Evolutionary conservation across 176 grass and related monocot genomes (phyloP), one percentile per base, ranked within the genome.

Genomic region (Eragrostis nindensis): DNA sequence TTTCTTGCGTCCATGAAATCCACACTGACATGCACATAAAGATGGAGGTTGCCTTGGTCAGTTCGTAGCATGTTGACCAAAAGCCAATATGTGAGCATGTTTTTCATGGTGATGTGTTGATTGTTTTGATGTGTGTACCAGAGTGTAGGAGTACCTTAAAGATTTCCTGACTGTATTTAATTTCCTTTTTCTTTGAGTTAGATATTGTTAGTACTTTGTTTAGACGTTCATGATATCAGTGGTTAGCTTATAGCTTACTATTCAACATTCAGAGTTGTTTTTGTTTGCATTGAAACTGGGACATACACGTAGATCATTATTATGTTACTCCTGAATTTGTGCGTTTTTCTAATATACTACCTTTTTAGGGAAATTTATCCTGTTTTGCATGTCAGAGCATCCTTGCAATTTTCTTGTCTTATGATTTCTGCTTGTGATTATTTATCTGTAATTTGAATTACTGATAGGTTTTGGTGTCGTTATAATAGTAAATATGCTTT

Each of bases 1-100:
- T 52, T 45, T n/a, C 16, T 77, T 79, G 55, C 55, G 43, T 52
- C 36, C 45, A 63, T 78, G 27, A 54, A n/a, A 85, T 78, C 10
- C 30, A 64, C 44, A 27, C 54, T 57, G 54, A 47, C 74, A 64
- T 71, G 75, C 36, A 36, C 75, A 85, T 62, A 42, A 84, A 70
- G 17, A 52, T 24, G 66, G 53, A 70, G 55, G 27, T 40, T 9
- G 24, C 36, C 26, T 62, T 62, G 54, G 74, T 62, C 27, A 68
- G 49, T 50, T 77, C 42, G 18, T 61, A 68, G n/a, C n/a, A n/a
- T n/a, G n/a, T n/a, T n/a, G 32, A 25, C 29, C n/a, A 61, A 45
- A 27, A 30, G 5, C 59, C 46, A 3, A 17, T 64, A 2, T 64
- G 52, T 57, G 52, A 13, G 9, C 36, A 24, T 36, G 11, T 45